phyloP scores from a whole-genome alignment of 2,329 filamentous ascomycete species.

The Pestalotiopsis sp. region DNA sequence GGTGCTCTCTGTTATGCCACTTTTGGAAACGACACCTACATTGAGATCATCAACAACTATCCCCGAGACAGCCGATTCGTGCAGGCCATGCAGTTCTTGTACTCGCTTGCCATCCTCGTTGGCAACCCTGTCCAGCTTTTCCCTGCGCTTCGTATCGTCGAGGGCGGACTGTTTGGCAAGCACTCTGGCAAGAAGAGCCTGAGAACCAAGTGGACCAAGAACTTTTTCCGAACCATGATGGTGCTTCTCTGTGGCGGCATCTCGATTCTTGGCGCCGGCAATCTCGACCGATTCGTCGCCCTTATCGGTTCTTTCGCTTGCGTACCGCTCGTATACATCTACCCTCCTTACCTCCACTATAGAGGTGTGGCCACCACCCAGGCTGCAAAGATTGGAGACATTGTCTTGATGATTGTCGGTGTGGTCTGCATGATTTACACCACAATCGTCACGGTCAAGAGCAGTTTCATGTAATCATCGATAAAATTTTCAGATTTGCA shows the following conservation, averaged over 20 bases:
- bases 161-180: conserved; percentile 68
- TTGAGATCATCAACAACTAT: conserved; percentile 77
- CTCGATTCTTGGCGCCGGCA: conserved; percentile 65
- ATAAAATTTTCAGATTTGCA: background rate
- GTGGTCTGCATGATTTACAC: conserved; percentile 72
- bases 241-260: conserved; percentile 63
- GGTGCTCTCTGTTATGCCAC: conserved; percentile 75
- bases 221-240: conserved; percentile 60
- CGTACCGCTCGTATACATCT: conserved; percentile 77
- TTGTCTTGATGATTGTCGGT: conserved; percentile 65
- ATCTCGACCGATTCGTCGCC: conserved; percentile 75
- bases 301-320: conserved; percentile 75
- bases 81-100: conserved; percentile 75
- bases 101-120: conserved; percentile 73
- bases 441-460: conserved; percentile 60
- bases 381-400: conserved; percentile 59
- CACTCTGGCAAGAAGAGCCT: conserved; percentile 67
- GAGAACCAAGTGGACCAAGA: conserved; percentile 77
- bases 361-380: conserved; percentile 63
- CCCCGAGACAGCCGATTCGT: conserved; percentile 72
- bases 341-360: conserved; percentile 72
- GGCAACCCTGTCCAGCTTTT: conserved; percentile 77
- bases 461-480: conserved; percentile 35
- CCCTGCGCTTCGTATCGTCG: conserved; percentile 72
- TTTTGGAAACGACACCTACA: conserved; percentile 69